Evolutionary conservation across 148 eudicot genomes (phyloP).

Genomic region (Heliamphora exappendiculata): DNA sequence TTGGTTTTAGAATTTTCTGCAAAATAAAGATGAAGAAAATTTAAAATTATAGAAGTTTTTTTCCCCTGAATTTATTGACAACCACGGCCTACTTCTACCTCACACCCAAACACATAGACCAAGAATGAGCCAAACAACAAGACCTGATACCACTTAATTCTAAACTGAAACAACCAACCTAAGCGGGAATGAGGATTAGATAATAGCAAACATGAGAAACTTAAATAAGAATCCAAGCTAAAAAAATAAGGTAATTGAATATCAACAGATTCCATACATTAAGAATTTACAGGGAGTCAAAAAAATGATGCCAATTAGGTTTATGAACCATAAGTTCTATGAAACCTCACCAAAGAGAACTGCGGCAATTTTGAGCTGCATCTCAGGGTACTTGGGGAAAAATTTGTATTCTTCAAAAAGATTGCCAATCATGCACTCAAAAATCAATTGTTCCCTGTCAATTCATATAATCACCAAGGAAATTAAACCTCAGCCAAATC

Average conservation of each 20-base stretch:
- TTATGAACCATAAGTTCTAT: neutral
- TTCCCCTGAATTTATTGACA: neutral
- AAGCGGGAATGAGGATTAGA: neutral
- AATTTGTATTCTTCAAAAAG: conserved; percentile 92
- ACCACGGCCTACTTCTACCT: neutral
- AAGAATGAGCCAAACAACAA: neutral
- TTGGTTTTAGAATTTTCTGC: neutral
- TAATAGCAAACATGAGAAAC: neutral
- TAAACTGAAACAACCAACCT: neutral
- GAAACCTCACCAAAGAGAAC: conserved; percentile 64
- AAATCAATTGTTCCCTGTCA: conserved; percentile 76
- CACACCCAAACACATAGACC: neutral
- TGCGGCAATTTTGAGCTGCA: conserved; percentile 85
- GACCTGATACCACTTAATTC: neutral
- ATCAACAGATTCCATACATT: neutral
- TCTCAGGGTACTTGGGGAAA: conserved; percentile 86
- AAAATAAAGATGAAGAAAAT: neutral
- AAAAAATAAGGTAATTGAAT: neutral
- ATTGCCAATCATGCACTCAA: conserved; percentile 88
- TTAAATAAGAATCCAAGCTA: neutral
- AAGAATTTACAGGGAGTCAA: neutral
- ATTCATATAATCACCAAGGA: neutral
- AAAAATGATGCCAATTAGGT: neutral
- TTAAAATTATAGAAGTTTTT: neutral
- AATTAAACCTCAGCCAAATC: conserved; percentile 5